phyloP scores from a whole-genome alignment of 345 rosid species.

The Melaleuca alternifolia region DNA sequence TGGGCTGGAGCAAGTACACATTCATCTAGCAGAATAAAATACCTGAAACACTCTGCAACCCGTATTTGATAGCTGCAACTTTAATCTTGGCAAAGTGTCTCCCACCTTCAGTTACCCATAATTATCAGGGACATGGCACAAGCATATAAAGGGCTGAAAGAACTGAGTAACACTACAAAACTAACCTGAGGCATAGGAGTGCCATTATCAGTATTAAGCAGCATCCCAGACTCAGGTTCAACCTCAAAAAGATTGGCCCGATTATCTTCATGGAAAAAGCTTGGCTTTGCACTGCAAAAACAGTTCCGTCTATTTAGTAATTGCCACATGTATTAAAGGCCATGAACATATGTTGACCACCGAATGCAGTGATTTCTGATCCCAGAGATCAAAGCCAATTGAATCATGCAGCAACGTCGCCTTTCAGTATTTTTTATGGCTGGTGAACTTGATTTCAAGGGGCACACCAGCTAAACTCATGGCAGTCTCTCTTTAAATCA shows the following conservation, averaged over 20 bases:
- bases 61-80: constrained; percentile 25
- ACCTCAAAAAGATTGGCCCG: constrained; percentile 90
- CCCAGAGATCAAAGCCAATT: background rate
- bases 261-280: constrained; percentile 87
- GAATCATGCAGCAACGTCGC: background rate
- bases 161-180: background rate
- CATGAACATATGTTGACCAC: background rate
- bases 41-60: constrained; percentile 71
- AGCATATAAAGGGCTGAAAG: background rate
- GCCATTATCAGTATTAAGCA: constrained; percentile 86
- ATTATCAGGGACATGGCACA: background rate
- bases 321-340: background rate
- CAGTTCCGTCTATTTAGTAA: background rate
- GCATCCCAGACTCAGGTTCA: constrained; percentile 80
- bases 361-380: background rate
- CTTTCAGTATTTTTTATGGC: background rate
- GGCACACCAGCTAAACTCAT: background rate
- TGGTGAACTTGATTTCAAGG: background rate
- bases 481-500: background rate
- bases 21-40: background rate
- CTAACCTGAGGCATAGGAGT: constrained; percentile 89
- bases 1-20: background rate
- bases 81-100: constrained; percentile 25
- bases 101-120: constrained; percentile 47
- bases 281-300: constrained; percentile 76